Evolutionary conservation across 495 filamentous ascomycete genomes (phyloP).

Genomic region (Staphylotrichum tortipilum): DNA sequence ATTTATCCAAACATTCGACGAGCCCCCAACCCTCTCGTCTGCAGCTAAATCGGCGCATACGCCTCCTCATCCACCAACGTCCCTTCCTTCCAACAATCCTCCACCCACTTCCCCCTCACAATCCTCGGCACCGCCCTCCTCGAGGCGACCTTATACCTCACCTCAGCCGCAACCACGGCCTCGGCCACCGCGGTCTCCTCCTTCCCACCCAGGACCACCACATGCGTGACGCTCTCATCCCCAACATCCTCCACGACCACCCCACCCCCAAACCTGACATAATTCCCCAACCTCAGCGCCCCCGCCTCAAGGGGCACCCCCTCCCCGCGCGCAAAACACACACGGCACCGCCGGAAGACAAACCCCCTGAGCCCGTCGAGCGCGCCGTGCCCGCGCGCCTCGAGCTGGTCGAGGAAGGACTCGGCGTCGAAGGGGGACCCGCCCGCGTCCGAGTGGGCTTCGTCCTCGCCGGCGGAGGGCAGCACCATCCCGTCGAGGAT

Average conservation of each 20-base stretch:
- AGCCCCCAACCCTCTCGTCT: no score
- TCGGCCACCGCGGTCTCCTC: slow-evolving; percentile 16
- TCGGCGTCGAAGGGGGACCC: slow-evolving; percentile 29
- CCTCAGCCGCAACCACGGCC: slow-evolving; percentile 31
- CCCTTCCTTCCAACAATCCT: slow-evolving; percentile 67
- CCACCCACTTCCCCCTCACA: slow-evolving; percentile 64
- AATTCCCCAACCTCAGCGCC: slow-evolving; percentile 32
- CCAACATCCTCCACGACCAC: slow-evolving; percentile 36
- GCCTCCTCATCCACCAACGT: slow-evolving; percentile 79
- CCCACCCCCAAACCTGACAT: slow-evolving; percentile 59
- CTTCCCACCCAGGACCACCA: slow-evolving; percentile 42
- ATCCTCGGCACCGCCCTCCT: slow-evolving; percentile 55
- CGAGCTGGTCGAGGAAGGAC: slow-evolving; percentile 46
- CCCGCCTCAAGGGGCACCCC: slow-evolving; percentile 13
- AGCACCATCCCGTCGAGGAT: slow-evolving; percentile 43
- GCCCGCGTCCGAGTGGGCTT: no score
- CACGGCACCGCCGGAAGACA: slow-evolving; percentile 55
- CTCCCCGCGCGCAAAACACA: slow-evolving; percentile 41
- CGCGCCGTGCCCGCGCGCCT: slow-evolving; percentile 43
- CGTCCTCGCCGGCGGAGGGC: slow-evolving; percentile 2
- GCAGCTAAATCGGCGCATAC: slow-evolving; percentile 27
- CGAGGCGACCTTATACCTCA: slow-evolving; percentile 37
- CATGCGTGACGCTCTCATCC: slow-evolving; percentile 53
- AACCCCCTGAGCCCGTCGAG: slow-evolving; percentile 47
- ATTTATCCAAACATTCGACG: no score